A percentile compares a stretch with the other conserved stretches of the same genome.
Conservation (phyloP, 2,329 filamentous ascomycete species). For the Fusarium beomiforme region DNA sequence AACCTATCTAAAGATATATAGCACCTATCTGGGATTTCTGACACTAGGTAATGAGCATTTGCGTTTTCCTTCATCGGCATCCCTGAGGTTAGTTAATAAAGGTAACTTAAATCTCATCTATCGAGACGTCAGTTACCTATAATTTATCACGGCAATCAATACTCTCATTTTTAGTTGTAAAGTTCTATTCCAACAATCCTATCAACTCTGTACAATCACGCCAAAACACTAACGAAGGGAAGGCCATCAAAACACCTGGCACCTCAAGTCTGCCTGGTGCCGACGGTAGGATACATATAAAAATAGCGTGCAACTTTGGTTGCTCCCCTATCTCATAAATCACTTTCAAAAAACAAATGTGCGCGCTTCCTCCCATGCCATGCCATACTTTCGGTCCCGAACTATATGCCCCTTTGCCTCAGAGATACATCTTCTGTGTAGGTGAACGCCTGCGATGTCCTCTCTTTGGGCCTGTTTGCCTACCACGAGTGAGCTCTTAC, state of each 20-base stretch:
- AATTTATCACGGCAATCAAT: not conserved
- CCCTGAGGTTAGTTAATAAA: too few relatives aligned
- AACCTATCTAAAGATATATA: too few relatives aligned
- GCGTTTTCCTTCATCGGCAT: too few relatives aligned
- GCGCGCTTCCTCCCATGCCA: conserved; percentile 40
- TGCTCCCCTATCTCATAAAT: conserved; percentile 38
- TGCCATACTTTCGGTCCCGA: conserved; percentile 33
- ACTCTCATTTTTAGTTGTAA: conserved; percentile 25
- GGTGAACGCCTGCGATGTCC: conserved; percentile 28
- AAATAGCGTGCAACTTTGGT: conserved; percentile 32
- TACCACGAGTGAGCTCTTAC: conserved; percentile 32
- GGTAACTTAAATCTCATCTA: too few relatives aligned
- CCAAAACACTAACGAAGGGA: conserved; percentile 41
- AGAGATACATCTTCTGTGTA: conserved; percentile 31
- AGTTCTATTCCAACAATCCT: conserved; percentile 41
- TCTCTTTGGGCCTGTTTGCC: conserved; percentile 29
- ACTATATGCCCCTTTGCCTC: conserved; percentile 27
- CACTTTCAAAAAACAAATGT: conserved; percentile 37
- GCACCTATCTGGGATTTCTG: too few relatives aligned
- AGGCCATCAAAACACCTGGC: conserved; percentile 35
- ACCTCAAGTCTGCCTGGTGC: conserved; percentile 26
- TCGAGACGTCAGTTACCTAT: not conserved
- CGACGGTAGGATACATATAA: conserved; percentile 36
- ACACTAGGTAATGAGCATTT: too few relatives aligned
- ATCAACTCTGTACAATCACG: conserved; percentile 42